phyloP scores from a whole-genome alignment of 2,329 filamentous ascomycete species.

The Rutstroemia sp. region DNA sequence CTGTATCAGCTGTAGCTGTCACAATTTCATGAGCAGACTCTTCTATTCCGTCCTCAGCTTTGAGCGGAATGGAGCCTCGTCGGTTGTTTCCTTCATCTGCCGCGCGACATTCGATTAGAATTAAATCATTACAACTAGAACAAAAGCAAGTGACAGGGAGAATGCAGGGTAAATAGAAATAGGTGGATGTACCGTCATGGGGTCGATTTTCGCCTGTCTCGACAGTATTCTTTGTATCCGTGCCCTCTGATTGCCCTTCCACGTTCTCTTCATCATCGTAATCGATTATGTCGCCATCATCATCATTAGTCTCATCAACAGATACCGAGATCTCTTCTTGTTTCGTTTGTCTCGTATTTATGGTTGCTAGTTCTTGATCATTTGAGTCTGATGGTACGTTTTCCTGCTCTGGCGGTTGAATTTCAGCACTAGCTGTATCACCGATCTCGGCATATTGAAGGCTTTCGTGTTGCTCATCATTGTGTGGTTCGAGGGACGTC shows the following conservation, averaged over 20 bases:
- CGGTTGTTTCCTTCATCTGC: slow-evolving; percentile 18
- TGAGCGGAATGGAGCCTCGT: slow-evolving; percentile 18
- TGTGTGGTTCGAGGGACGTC: not conserved
- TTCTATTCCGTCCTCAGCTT: slow-evolving; percentile 2
- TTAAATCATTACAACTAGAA: slow-evolving; percentile 20
- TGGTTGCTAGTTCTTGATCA: not conserved
- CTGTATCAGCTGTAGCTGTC: not conserved
- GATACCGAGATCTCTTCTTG: not conserved
- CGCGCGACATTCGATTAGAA: slow-evolving; percentile 19
- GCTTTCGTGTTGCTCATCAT: not conserved
- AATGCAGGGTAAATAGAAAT: slow-evolving; percentile 23
- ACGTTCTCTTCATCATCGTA: slow-evolving; percentile 40
- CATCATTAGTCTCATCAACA: slow-evolving; percentile 3
- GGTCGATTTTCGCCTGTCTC: slow-evolving; percentile 11
- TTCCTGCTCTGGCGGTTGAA: not conserved
- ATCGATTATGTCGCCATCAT: slow-evolving; percentile 39
- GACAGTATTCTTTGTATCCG: not conserved
- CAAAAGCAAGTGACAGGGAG: slow-evolving; percentile 22
- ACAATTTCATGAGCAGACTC: not conserved
- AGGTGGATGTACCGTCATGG: slow-evolving; percentile 22
- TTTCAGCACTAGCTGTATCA: slow-evolving; percentile 4
- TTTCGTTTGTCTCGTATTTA: not conserved
- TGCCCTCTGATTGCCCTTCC: slow-evolving; percentile 7
- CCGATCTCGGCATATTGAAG: not conserved
- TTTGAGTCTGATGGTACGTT: not conserved